phyloP scores from a whole-genome alignment of 768 basidiomycete species.

The Boletus vermiculosoides region DNA sequence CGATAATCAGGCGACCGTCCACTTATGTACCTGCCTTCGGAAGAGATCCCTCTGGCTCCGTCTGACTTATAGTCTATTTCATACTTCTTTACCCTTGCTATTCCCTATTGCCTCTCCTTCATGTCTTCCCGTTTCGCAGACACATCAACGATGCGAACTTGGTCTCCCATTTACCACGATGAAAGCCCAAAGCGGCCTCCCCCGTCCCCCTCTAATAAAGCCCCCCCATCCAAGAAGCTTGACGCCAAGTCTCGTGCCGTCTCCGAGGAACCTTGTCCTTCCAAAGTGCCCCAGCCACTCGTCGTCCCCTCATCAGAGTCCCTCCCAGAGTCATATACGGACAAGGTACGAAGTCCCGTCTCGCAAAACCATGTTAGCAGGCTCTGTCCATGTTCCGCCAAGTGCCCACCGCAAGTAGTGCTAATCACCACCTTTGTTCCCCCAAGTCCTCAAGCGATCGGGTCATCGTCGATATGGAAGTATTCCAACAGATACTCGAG shows the following conservation, averaged over 20 bases:
- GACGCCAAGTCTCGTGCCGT: constrained; percentile 32
- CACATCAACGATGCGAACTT: constrained; percentile 27
- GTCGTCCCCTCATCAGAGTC: constrained; percentile 12
- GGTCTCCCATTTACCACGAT: constrained; percentile 31
- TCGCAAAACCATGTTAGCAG: background rate
- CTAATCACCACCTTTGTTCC: constrained; percentile 8
- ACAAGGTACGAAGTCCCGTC: constrained; percentile 26
- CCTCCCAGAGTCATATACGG: constrained; percentile 20
- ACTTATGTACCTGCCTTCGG: constrained; percentile 31
- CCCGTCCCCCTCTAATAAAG: constrained; percentile 35
- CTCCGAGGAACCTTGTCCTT: constrained; percentile 26
- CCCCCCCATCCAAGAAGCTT: constrained; percentile 30
- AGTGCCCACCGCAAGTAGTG: background rate
- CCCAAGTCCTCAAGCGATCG: constrained; percentile 13
- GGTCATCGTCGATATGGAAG: constrained; percentile 72
- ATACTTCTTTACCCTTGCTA: constrained; percentile 13
- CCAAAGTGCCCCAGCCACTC: constrained; percentile 8
- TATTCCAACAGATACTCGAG: constrained; percentile 84
- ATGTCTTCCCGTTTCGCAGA: constrained; percentile 33
- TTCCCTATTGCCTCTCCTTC: constrained; percentile 4
- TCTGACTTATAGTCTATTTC: constrained; percentile 32
- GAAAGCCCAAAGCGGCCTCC: constrained; percentile 30
- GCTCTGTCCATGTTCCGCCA: background rate
- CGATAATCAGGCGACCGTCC: constrained; percentile 34
- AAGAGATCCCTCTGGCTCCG: constrained; percentile 19